Base-by-base conservation (phyloP, 2,329 filamentous ascomycete genomes). In the Huntiella savannae region DNA sequence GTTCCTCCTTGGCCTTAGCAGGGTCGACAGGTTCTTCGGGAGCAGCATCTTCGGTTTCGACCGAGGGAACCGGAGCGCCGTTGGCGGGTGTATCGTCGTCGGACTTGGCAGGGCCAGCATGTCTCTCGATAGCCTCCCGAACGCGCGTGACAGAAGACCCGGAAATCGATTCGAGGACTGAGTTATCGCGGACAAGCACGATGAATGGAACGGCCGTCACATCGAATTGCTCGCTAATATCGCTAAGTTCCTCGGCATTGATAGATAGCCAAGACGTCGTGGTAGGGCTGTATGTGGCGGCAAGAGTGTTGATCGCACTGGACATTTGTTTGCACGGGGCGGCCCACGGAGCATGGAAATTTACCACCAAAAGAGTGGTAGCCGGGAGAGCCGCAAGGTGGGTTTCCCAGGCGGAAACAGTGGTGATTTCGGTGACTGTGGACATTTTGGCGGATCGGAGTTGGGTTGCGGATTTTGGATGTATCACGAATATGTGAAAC, bases 261-360 rank as follows among this genome's bases (percentile, higher is more conserved):
- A 98, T 73, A 51, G 81, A 81, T 50, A 93, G 73, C 78, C 94
- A 98, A 54, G 77, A 76, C 54, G 87, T 81, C 47, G 70, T 67
- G 53, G 73, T 69, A 56, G 73, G 69, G 51, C 84, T 76, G 64
- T 93, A 94, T 60, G 87, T 85, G 57, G 77, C 76, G 53, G 88
- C 87, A 53, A 98, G 82, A 16, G 85, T 81, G 58, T 75, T 71
- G 53, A 98, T 75, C 55, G 96, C 82, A 43, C 78, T 82, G 54
- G 75, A 76, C 87, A 96, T 96, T 64, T 95, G 86, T 52, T 82
- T 78, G 69, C 91, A 96, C 40, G 91, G 91, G 50, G 86, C 86
- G 28, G 91, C 91, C 91, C 91, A 98, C 53, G 87, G 82, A 15
- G 91, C 86, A 62, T 96, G 82, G 70, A 98, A 98, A 60, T 87